phyloP scores from a whole-genome alignment of 2,329 filamentous ascomycete species.

The Peltaster fructicola region DNA sequence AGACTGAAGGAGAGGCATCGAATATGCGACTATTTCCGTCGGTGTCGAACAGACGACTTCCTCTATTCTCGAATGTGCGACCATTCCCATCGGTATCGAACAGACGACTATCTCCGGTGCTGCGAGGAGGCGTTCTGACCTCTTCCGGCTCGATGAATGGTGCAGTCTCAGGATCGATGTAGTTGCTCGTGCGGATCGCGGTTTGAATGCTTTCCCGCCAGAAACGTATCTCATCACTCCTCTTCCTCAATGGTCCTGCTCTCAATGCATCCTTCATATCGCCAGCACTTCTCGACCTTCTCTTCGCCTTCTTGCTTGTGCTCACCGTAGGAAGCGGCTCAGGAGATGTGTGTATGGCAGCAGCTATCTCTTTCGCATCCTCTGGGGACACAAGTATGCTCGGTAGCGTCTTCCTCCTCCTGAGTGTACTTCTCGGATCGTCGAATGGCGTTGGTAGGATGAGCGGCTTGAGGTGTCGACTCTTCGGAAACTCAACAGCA shows the following conservation, averaged over 20 bases:
- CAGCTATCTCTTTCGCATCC: conserved; percentile 9
- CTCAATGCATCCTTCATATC: conserved; percentile 11
- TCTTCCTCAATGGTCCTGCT: conserved; percentile 13
- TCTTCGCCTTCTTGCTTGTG: conserved; percentile 11
- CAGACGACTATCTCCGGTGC: conserved; percentile 1
- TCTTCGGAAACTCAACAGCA: conserved; percentile 21
- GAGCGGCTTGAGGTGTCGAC: conserved; percentile 19
- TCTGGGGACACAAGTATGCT: conserved; percentile 13
- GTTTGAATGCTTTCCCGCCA: conserved; percentile 21
- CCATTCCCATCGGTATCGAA: no score
- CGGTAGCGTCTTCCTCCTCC: conserved; percentile 17
- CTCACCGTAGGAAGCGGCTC: conserved; percentile 7
- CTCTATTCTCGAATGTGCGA: no score
- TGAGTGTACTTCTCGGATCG: conserved; percentile 10
- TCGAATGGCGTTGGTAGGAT: conserved; percentile 18
- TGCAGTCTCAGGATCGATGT: no score
- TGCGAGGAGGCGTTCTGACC: conserved; percentile 4
- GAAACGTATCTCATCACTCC: conserved; percentile 19
- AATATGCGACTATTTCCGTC: conserved; percentile 1
- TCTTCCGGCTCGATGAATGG: conserved; percentile 3
- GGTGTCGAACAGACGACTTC: no score
- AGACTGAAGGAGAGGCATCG: conserved; percentile 4
- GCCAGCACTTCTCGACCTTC: conserved; percentile 19
- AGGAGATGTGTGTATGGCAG: conserved; percentile 4
- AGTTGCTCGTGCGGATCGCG: no score